Conservation (phyloP, 306 rosid species). For the Begonia fuchsioides region DNA sequence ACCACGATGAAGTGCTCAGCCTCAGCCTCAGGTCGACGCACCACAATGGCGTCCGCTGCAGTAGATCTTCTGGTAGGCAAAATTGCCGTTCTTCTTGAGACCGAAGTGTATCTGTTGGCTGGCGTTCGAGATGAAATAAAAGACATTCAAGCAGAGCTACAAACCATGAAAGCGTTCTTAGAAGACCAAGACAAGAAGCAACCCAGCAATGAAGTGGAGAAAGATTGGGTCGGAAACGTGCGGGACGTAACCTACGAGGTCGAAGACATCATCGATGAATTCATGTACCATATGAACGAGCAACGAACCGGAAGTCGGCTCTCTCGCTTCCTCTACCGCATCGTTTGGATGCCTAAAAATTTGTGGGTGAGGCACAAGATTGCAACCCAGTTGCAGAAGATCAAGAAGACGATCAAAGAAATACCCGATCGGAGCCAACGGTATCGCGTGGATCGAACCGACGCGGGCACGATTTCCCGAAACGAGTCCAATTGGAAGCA, state of each 20-base stretch:
- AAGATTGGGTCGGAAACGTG: background rate
- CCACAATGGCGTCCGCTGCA: too few relatives aligned
- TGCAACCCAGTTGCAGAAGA: slow-evolving; percentile 1
- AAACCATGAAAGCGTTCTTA: slow-evolving; percentile 4
- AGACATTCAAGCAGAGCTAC: background rate
- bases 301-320: background rate
- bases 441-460: background rate
- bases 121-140: too few relatives aligned
- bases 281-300: slow-evolving; percentile 1
- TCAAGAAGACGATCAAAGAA: background rate
- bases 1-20: too few relatives aligned
- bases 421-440: slow-evolving; percentile 6
- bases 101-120: too few relatives aligned
- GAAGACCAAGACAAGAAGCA: background rate
- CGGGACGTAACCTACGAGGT: background rate
- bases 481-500: background rate
- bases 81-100: too few relatives aligned
- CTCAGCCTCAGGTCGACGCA: too few relatives aligned
- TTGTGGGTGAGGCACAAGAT: slow-evolving; percentile 1
- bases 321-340: background rate
- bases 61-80: too few relatives aligned
- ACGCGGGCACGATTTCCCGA: background rate
- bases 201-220: background rate
- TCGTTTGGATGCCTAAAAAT: slow-evolving; percentile 2
- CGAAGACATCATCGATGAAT: background rate